phyloP scores from a whole-genome alignment of 768 basidiomycete species.

The Serendipita sp. region DNA sequence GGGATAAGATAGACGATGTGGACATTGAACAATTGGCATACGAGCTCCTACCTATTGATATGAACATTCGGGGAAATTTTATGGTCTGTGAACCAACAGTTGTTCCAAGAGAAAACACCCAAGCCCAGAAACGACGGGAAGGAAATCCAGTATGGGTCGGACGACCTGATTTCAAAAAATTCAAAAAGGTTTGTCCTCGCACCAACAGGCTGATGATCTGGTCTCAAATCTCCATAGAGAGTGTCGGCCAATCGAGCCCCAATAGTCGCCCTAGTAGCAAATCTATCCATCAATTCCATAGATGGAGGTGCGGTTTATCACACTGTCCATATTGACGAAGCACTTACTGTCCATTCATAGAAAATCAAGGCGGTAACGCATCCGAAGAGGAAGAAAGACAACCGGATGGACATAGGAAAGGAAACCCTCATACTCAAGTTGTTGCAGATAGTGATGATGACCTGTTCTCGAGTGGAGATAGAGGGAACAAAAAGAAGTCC shows the following conservation, averaged over 20 bases:
- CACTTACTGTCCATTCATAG: too few relatives aligned
- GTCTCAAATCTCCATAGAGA: neutral
- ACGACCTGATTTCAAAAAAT: slow-evolving; percentile 59
- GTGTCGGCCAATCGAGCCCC: neutral
- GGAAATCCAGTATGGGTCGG: slow-evolving; percentile 30
- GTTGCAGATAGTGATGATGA: neutral
- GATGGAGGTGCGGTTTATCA: neutral
- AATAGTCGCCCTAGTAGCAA: neutral
- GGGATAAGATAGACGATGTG: slow-evolving; percentile 15
- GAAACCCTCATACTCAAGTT: neutral
- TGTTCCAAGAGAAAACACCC: slow-evolving; percentile 23
- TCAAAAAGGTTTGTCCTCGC: slow-evolving; percentile 40
- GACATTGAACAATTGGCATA: slow-evolving; percentile 30
- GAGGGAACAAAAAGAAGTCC: neutral
- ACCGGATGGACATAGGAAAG: neutral
- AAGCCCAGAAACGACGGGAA: slow-evolving; percentile 8
- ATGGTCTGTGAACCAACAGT: slow-evolving; percentile 63
- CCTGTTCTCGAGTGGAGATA: neutral
- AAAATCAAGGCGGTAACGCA: neutral
- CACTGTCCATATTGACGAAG: too few relatives aligned
- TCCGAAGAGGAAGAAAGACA: neutral
- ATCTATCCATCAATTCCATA: neutral
- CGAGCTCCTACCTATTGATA: slow-evolving; percentile 43
- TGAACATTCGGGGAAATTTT: slow-evolving; percentile 52
- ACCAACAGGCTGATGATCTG: too few relatives aligned